Conservation (phyloP, 805 yeast species). For the Ogataea paraovalis region DNA sequence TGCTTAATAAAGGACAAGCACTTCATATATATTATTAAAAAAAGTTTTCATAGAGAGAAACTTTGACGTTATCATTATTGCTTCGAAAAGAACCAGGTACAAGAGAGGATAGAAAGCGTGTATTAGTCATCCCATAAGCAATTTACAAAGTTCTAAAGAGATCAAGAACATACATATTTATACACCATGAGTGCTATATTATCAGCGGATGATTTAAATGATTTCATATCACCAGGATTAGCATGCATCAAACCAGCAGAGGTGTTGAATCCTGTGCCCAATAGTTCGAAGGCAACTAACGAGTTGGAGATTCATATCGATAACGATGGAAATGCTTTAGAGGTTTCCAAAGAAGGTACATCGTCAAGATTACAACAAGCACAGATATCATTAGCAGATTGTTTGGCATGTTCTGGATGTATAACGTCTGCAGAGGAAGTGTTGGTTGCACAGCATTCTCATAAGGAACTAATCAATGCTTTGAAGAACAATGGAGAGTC, state of each 20-base stretch:
- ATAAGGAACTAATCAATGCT: conserved; percentile 66
- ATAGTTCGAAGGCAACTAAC: conserved; percentile 26
- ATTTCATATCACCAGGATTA: conserved; percentile 88
- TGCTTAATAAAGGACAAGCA: too few relatives aligned
- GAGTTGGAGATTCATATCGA: conserved; percentile 45
- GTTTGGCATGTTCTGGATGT: conserved; percentile 96
- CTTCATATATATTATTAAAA: too few relatives aligned
- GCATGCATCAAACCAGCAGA: conserved; percentile 91
- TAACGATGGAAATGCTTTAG: conserved; percentile 59
- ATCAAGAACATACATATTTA: not conserved
- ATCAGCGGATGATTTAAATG: conserved; percentile 88
- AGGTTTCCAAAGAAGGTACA: conserved; percentile 59
- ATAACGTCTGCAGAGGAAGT: conserved; percentile 97
- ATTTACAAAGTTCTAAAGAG: not conserved
- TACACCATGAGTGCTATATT: conserved; percentile 74
- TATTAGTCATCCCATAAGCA: too few relatives aligned
- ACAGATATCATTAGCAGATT: conserved; percentile 84
- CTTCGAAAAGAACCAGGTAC: too few relatives aligned
- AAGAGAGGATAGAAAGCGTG: too few relatives aligned
- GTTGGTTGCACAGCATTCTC: conserved; percentile 85
- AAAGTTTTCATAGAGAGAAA: too few relatives aligned
- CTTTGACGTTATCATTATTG: too few relatives aligned
- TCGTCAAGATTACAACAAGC: conserved; percentile 63
- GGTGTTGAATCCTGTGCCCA: conserved; percentile 28
- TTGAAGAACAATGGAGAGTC: conserved; percentile 32